phyloP scores from a whole-genome alignment of 768 basidiomycete species.

The Rhodotorula diobovata region DNA sequence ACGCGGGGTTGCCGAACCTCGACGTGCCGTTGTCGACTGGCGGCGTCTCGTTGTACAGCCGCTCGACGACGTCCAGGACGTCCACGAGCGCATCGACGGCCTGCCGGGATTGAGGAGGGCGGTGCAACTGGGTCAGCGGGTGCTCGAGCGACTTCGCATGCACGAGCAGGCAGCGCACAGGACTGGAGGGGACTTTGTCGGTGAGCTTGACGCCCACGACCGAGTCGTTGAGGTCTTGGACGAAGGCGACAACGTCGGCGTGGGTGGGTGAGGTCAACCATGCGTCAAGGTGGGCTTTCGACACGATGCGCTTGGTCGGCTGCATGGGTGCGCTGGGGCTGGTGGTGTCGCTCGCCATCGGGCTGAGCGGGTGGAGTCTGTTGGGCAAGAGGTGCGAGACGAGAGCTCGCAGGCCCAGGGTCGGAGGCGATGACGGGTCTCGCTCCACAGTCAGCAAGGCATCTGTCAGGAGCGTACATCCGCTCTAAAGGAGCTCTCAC shows the following conservation, averaged over 20 bases:
- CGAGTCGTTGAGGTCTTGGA: slow-evolving; percentile 68
- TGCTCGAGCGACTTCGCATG: no score
- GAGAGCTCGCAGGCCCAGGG: no score
- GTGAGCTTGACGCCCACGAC: slow-evolving; percentile 72
- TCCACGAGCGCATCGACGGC: slow-evolving; percentile 60
- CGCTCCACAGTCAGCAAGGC: no score
- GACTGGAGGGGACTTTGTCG: slow-evolving; percentile 52
- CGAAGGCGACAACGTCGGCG: slow-evolving; percentile 61
- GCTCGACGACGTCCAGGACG: slow-evolving; percentile 64
- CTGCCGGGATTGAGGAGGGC: slow-evolving; percentile 49
- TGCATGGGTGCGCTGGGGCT: not conserved
- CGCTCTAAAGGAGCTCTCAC: no score
- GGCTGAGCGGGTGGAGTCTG: no score
- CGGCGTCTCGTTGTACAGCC: slow-evolving; percentile 65
- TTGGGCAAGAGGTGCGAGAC: no score
- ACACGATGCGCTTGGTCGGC: slow-evolving; percentile 56
- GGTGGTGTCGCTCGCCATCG: no score
- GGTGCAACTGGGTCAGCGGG: not conserved
- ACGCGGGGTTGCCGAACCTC: slow-evolving; percentile 95
- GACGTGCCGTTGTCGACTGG: slow-evolving; percentile 79
- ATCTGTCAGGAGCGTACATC: no score
- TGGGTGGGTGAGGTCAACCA: slow-evolving; percentile 75
- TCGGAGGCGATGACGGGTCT: no score
- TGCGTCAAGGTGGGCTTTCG: slow-evolving; percentile 68
- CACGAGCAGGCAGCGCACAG: no score